These are phyloP conservation scores for Neonectria magnoliae DNA, from an alignment of 2,329 filamentous ascomycete species.

Conservation along the genomic window DNA sequence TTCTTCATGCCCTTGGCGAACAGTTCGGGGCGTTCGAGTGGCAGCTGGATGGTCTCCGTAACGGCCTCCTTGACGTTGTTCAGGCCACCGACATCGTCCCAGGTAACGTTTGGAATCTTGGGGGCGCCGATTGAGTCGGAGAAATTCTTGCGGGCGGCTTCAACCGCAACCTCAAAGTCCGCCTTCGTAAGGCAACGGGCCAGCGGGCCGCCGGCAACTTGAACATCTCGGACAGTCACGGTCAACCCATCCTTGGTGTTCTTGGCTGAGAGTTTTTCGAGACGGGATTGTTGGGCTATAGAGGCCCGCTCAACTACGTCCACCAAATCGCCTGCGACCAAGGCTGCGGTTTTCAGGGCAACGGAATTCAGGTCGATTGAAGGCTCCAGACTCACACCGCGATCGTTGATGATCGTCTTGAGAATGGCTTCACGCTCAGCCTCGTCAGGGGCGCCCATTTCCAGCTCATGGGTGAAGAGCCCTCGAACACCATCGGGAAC, in stretches of 20 bases:
- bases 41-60: conserved; percentile 94
- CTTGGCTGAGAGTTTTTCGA: conserved; percentile 75
- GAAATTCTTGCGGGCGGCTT: conserved; percentile 96
- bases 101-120: conserved; percentile 96
- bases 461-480: conserved; percentile 93
- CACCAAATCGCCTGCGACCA: conserved; percentile 92
- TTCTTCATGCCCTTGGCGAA: conserved; percentile 99
- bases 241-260: conserved; percentile 49
- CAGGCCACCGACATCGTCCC: conserved; percentile 94
- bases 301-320: conserved; percentile 93
- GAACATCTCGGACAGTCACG: conserved; percentile 82
- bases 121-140: conserved; percentile 96
- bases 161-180: conserved; percentile 93
- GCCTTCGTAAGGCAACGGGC: conserved; percentile 81
- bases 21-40: conserved; percentile 88
- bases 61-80: conserved; percentile 97
- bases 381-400: conserved; percentile 79
- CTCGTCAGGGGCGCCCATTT: conserved; percentile 93
- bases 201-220: conserved; percentile 84
- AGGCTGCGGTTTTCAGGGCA: conserved; percentile 92
- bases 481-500: conserved; percentile 89
- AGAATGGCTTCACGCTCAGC: conserved; percentile 90
- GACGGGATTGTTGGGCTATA: conserved; percentile 77
- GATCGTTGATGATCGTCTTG: conserved; percentile 78
- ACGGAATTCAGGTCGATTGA: conserved; percentile 87